Conservation (phyloP, 2,329 filamentous ascomycete genomes). For the Calonectria hongkongensis region DNA sequence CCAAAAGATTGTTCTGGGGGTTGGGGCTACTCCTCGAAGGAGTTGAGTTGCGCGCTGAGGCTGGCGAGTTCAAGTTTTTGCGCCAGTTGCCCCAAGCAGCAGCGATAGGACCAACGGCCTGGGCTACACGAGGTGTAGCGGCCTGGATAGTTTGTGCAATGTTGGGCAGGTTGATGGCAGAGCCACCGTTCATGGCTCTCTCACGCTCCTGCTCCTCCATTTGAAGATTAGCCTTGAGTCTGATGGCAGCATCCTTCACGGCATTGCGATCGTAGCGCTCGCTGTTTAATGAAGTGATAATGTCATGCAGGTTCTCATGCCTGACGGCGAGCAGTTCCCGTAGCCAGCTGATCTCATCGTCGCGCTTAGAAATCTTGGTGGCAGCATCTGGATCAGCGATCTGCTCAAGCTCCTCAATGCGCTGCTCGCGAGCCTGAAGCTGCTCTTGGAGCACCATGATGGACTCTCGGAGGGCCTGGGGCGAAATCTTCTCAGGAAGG, state of each 20-base stretch:
- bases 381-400: constrained; percentile 86
- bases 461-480: constrained; percentile 94
- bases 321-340: constrained; percentile 94
- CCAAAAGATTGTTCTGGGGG: constrained; percentile 78
- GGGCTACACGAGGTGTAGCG: constrained; percentile 87
- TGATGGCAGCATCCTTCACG: constrained; percentile 93
- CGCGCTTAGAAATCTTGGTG: constrained; percentile 89
- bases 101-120: constrained; percentile 84
- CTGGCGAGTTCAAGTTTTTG: constrained; percentile 74
- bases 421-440: constrained; percentile 92
- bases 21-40: constrained; percentile 75
- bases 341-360: constrained; percentile 96
- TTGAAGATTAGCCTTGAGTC: constrained; percentile 93
- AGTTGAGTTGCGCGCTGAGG: constrained; percentile 67
- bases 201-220: constrained; percentile 99
- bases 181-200: constrained; percentile 83
- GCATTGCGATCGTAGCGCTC: constrained; percentile 85
- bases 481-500: constrained; percentile 90
- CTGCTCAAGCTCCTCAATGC: constrained; percentile 90
- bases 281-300: constrained; percentile 86
- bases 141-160: constrained; percentile 87
- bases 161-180: constrained; percentile 81
- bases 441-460: constrained; percentile 98
- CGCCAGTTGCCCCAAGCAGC: constrained; percentile 99
- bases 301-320: constrained; percentile 92